phyloP scores from a whole-genome alignment of 345 rosid species.

The Pugionium dolabratum region DNA sequence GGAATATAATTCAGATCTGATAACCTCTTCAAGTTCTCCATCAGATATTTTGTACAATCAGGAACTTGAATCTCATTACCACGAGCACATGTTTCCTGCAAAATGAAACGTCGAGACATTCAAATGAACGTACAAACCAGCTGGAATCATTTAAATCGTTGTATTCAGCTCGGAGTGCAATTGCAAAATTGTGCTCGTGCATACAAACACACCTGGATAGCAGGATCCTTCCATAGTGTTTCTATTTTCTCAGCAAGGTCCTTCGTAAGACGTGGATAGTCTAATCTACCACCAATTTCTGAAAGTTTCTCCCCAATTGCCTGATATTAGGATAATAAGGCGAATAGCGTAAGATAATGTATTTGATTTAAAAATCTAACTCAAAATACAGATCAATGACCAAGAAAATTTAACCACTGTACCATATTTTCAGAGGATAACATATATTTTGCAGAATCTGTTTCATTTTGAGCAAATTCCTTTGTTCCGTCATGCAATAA shows the following conservation, averaged over 20 bases:
- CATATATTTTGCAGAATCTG: conserved; percentile 61
- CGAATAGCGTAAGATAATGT: conserved; percentile 13
- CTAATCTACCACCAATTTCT: conserved; percentile 74
- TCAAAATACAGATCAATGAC: conserved; percentile 9
- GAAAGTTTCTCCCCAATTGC: conserved; percentile 77
- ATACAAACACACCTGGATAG: conserved; percentile 68
- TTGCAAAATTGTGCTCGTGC: background rate
- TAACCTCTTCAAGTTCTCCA: conserved; percentile 87
- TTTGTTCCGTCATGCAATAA: conserved; percentile 86
- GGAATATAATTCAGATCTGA: conserved; percentile 81
- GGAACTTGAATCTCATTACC: conserved; percentile 95
- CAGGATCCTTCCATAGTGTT: conserved; percentile 87
- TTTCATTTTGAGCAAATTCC: conserved; percentile 85
- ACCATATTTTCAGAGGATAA: conserved; percentile 78
- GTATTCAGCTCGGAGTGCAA: background rate
- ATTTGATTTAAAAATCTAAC: background rate
- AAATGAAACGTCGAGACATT: conserved; percentile 11
- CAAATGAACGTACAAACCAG: background rate
- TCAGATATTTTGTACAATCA: conserved; percentile 84
- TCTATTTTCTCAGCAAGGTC: conserved; percentile 78
- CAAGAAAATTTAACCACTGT: conserved; percentile 18
- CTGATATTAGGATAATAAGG: conserved; percentile 45
- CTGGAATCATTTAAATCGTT: background rate
- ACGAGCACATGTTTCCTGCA: conserved; percentile 82
- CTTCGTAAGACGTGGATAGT: conserved; percentile 71